phyloP scores from a whole-genome alignment of 1,284 basidiomycete genomes.

The Puccinia polysora region DNA sequence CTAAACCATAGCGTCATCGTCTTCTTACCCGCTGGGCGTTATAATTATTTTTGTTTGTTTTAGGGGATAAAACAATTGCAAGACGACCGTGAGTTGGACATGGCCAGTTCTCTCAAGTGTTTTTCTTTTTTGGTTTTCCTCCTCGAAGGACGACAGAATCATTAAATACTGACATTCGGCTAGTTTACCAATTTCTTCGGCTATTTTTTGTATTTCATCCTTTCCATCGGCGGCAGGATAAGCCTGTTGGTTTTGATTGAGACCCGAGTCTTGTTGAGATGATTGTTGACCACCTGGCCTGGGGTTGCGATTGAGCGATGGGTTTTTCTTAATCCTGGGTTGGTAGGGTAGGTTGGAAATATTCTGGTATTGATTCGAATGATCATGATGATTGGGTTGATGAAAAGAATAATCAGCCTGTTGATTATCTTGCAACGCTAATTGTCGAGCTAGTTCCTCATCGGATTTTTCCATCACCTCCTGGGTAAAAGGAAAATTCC shows the following conservation, averaged over 20 bases:
- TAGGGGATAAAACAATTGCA: too few relatives aligned
- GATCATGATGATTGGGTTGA: not conserved
- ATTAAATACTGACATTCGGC: slow-evolving; percentile 27
- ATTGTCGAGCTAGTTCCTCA: slow-evolving; percentile 40
- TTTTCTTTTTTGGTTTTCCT: too few relatives aligned
- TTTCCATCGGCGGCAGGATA: not conserved
- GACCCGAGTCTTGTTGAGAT: not conserved
- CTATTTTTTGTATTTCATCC: slow-evolving; percentile 43
- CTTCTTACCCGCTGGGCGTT: slow-evolving; percentile 27
- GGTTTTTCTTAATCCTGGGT: slow-evolving; percentile 25
- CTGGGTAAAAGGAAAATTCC: too few relatives aligned
- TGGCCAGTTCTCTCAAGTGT: too few relatives aligned
- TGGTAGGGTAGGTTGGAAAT: slow-evolving; percentile 40
- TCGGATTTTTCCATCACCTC: slow-evolving; percentile 20
- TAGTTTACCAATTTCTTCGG: slow-evolving; percentile 35
- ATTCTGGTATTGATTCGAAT: slow-evolving; percentile 7
- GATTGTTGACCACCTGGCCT: not conserved
- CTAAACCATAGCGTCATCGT: slow-evolving; percentile 34
- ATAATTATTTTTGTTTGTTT: too few relatives aligned
- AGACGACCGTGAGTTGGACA: too few relatives aligned
- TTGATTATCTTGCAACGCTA: slow-evolving; percentile 22
- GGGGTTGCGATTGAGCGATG: slow-evolving; percentile 1
- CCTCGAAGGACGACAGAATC: too few relatives aligned
- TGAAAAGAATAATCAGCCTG: too few relatives aligned
- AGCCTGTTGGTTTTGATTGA: not conserved